phyloP scores from a whole-genome alignment of 805 yeast species.

The Diddensiella santjacobensis region DNA sequence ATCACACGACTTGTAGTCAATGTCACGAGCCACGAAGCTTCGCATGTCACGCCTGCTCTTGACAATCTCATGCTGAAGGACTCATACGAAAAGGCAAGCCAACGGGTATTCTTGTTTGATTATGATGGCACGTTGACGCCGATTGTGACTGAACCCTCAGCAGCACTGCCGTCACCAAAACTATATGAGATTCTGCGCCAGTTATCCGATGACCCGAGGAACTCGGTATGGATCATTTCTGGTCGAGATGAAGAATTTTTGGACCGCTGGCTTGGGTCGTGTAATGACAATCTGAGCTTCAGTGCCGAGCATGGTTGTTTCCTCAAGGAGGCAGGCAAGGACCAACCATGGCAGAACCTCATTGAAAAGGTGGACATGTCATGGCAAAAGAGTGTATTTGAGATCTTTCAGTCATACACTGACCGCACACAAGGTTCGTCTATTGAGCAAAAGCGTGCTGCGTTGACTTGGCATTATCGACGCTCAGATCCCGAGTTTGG shows the following conservation, averaged over 20 bases:
- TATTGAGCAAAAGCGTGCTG: slow-evolving; percentile 86
- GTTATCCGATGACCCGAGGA: slow-evolving; percentile 69
- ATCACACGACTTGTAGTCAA: slow-evolving; percentile 42
- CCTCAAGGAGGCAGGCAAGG: slow-evolving; percentile 62
- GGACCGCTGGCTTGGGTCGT: slow-evolving; percentile 80
- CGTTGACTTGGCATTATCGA: slow-evolving; percentile 97
- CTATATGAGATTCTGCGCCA: slow-evolving; percentile 55
- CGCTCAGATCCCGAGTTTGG: slow-evolving; percentile 94
- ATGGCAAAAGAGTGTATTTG: slow-evolving; percentile 84
- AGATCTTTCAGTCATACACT: slow-evolving; percentile 68
- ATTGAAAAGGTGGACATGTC: slow-evolving; percentile 84
- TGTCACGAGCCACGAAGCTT: slow-evolving; percentile 37
- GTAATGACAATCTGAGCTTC: slow-evolving; percentile 62
- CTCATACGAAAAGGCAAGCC: slow-evolving; percentile 55
- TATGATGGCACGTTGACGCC: slow-evolving; percentile 98
- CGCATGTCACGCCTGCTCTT: slow-evolving; percentile 73
- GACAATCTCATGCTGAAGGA: slow-evolving; percentile 63
- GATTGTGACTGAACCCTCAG: slow-evolving; percentile 95
- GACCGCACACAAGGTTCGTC: slow-evolving; percentile 87
- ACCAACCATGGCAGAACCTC: slow-evolving; percentile 71
- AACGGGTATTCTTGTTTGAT: slow-evolving; percentile 84
- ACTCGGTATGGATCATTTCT: slow-evolving; percentile 90
- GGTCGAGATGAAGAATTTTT: slow-evolving; percentile 92
- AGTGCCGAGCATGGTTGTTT: slow-evolving; percentile 99
- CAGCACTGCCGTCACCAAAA: slow-evolving; percentile 87